A percentile compares a stretch with the other conserved stretches of the same genome.
These are phyloP conservation scores for Piedraia hortae DNA, from an alignment of 2,329 filamentous ascomycete species.

Conservation along the genomic window DNA sequence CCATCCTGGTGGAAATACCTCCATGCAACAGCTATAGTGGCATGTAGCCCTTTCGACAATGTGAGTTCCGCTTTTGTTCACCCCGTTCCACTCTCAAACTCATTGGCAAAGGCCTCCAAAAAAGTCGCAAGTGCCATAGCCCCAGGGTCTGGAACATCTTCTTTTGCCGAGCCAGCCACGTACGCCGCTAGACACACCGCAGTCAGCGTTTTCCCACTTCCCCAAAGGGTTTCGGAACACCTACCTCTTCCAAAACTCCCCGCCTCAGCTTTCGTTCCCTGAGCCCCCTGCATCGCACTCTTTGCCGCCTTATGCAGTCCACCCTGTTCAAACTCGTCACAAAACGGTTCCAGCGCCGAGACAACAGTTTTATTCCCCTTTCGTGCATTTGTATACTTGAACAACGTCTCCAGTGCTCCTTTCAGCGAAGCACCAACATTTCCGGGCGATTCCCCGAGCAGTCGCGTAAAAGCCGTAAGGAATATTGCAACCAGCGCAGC, in stretches of 20 bases:
- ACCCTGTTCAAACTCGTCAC: constrained; percentile 9
- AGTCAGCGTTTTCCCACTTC: constrained; percentile 1
- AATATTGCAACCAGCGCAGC: constrained; percentile 14
- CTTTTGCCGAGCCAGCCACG: constrained; percentile 4
- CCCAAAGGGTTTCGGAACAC: constrained; percentile 1
- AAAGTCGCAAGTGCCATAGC: constrained; percentile 14
- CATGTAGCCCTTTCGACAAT: too few relatives aligned
- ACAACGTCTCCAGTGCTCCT: constrained; percentile 17
- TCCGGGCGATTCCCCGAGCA: constrained; percentile 12
- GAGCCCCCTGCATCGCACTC: constrained; percentile 10
- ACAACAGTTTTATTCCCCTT: constrained; percentile 14
- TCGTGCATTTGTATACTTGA: constrained; percentile 13
- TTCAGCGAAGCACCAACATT: constrained; percentile 5
- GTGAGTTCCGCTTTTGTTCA: too few relatives aligned
- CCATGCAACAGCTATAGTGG: too few relatives aligned
- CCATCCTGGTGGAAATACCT: too few relatives aligned
- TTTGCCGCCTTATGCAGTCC: constrained; percentile 9
- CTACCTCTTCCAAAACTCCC: constrained; percentile 13
- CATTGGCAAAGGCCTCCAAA: constrained; percentile 10
- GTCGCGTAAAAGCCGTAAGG: constrained; percentile 14
- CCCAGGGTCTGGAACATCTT: constrained; percentile 13
- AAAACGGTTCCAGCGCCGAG: constrained; percentile 15
- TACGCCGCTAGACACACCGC: constrained; percentile 14
- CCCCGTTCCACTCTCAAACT: too few relatives aligned
- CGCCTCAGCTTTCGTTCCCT: constrained; percentile 13